Conservation (phyloP, 305 asterid species). For the Rubia peregrina region DNA sequence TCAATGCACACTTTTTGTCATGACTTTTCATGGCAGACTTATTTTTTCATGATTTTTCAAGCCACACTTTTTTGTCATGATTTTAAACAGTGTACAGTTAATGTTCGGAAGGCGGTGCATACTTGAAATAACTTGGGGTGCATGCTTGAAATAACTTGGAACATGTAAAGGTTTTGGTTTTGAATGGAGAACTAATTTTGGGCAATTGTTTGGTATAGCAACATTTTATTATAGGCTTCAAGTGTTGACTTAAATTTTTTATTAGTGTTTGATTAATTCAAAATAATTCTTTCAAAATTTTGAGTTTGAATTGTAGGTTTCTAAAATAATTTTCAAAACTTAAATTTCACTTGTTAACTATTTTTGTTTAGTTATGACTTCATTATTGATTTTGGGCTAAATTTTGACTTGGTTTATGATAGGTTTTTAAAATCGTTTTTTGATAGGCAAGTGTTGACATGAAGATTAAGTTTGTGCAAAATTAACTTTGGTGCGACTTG, state of each 20-base stretch:
- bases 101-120: neutral
- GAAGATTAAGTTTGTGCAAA: neutral
- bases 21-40: too few species aligned
- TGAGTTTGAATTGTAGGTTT: too few species aligned
- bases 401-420: neutral
- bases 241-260: neutral
- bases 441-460: neutral
- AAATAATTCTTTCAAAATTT: too few species aligned
- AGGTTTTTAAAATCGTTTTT: neutral
- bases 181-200: neutral
- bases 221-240: neutral
- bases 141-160: neutral
- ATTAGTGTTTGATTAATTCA: too few species aligned
- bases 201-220: neutral
- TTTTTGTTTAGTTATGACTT: neutral
- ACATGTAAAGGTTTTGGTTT: neutral
- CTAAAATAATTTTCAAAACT: too few species aligned
- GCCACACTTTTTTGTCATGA: too few species aligned
- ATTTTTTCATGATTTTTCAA: too few species aligned
- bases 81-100: too few species aligned
- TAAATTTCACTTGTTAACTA: neutral
- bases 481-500: neutral
- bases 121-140: neutral
- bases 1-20: too few species aligned
- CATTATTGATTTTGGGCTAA: neutral